Evolutionary conservation across 352 stramenopile species (phyloP).

Genomic region (Saprolegnia parasitica): DNA sequence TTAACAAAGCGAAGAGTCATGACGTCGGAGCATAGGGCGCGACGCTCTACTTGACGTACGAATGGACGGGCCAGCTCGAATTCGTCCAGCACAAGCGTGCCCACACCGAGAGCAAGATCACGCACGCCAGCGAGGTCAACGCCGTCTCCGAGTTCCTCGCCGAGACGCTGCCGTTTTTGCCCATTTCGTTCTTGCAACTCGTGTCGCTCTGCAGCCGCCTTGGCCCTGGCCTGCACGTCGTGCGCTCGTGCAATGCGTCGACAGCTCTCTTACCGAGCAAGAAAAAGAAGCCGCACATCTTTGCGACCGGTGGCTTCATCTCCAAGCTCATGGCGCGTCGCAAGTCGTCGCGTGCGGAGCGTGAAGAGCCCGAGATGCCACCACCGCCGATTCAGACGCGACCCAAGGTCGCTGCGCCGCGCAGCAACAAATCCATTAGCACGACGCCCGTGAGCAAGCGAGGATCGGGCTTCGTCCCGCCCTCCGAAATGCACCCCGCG

Average conservation of each 20-base stretch:
- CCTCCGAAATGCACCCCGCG: constrained; percentile 21
- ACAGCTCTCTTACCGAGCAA: background rate
- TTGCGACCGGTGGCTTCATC: constrained; percentile 13
- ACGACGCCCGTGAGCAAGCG: constrained; percentile 9
- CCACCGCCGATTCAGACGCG: background rate
- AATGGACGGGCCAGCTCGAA: constrained; percentile 39
- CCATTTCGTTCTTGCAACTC: constrained; percentile 74
- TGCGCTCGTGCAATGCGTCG: constrained; percentile 6
- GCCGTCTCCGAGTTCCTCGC: constrained; percentile 48
- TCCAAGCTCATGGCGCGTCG: constrained; percentile 9
- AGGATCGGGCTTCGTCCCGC: constrained; percentile 4
- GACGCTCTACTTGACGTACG: constrained; percentile 61
- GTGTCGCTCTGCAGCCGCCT: constrained; percentile 58
- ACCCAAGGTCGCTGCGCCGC: background rate
- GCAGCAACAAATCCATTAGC: background rate
- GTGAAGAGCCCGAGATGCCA: constrained; percentile 3
- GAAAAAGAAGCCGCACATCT: constrained; percentile 14
- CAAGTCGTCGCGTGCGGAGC: constrained; percentile 1
- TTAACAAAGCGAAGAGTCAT: too few species aligned
- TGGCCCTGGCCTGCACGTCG: constrained; percentile 42
- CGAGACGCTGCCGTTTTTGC: constrained; percentile 64
- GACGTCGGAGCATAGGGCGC: constrained; percentile 36
- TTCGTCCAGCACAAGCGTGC: constrained; percentile 65
- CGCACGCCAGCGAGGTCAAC: constrained; percentile 43
- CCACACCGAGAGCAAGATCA: constrained; percentile 6